Evolutionary conservation across 345 rosid species (phyloP).

Genomic region (Gossypium bickii): DNA sequence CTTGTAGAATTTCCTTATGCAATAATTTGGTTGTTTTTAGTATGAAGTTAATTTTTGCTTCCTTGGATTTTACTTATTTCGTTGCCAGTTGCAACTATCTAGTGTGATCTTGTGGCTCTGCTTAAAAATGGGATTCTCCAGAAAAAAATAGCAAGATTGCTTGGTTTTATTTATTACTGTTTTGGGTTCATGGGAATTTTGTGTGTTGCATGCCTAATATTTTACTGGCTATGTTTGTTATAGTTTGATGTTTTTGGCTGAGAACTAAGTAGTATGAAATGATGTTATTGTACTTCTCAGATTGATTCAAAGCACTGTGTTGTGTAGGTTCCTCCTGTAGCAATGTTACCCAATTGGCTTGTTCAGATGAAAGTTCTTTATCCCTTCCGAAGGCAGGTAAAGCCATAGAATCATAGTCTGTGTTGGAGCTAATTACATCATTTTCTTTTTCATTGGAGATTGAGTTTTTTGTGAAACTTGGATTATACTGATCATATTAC

Average conservation of each 20-base stretch:
- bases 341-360: conserved; percentile 68
- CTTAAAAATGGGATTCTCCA: neutral
- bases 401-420: neutral
- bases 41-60: neutral
- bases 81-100: neutral
- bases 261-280: neutral
- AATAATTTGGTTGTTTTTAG: neutral
- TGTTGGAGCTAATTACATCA: neutral
- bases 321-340: conserved; percentile 81
- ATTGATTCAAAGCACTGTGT: conserved; percentile 17
- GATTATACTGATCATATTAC: conserved; percentile 14
- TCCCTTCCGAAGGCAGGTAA: conserved; percentile 82
- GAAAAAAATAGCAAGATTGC: neutral
- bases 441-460: neutral
- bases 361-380: conserved; percentile 73
- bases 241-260: conserved; percentile 5
- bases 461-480: neutral
- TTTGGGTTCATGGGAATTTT: neutral
- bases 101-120: neutral
- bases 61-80: neutral
- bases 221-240: neutral
- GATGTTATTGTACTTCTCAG: conserved; percentile 4
- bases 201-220: neutral
- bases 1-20: conserved; percentile 6
- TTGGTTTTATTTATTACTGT: neutral